Evolutionary conservation across 176 grass and related monocot genomes (phyloP).

Genomic region (Calamus simplicifolius): DNA sequence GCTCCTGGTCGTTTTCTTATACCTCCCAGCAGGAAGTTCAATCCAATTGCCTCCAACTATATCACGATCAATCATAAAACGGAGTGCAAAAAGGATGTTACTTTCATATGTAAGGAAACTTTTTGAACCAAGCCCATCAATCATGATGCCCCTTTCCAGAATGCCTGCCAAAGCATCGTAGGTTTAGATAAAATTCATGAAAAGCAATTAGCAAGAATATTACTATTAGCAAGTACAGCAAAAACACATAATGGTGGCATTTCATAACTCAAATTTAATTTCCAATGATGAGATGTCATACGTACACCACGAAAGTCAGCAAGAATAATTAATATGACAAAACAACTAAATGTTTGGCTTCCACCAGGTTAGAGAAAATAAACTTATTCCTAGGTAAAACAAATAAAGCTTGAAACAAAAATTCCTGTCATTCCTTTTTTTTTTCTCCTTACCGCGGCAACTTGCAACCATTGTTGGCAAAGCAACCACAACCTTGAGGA

Average conservation of each 20-base stretch:
- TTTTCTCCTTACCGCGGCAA: slow-evolving; percentile 64
- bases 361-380: too few relatives aligned
- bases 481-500: slow-evolving; percentile 91
- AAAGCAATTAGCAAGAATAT: too few relatives aligned
- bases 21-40: slow-evolving; percentile 77
- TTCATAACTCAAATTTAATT: neutral
- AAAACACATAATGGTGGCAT: neutral
- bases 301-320: neutral
- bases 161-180: slow-evolving; percentile 46
- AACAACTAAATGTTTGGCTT: too few relatives aligned
- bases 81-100: slow-evolving; percentile 94
- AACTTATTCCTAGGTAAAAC: too few relatives aligned
- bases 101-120: slow-evolving; percentile 93
- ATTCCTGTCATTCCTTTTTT: neutral
- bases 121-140: slow-evolving; percentile 82
- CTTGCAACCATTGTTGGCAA: slow-evolving; percentile 94
- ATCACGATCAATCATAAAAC: slow-evolving; percentile 94
- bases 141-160: slow-evolving; percentile 74
- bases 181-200: neutral
- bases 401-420: neutral
- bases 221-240: too few relatives aligned
- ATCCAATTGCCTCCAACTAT: slow-evolving; percentile 98
- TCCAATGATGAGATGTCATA: slow-evolving; percentile 1
- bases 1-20: slow-evolving; percentile 57
- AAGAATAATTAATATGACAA: too few relatives aligned